phyloP scores from a whole-genome alignment of 345 rosid genomes.

The Eutrema heterophyllum region DNA sequence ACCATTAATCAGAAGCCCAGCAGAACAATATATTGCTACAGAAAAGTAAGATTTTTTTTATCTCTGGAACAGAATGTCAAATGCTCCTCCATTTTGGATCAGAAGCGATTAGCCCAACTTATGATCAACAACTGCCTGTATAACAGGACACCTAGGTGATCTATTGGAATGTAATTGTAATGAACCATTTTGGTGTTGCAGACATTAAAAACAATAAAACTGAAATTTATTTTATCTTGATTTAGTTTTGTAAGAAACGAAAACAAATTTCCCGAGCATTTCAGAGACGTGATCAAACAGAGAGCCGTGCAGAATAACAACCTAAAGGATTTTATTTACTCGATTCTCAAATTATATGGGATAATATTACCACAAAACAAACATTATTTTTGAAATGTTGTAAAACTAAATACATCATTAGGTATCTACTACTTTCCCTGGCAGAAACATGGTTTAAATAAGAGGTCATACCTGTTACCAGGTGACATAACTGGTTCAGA shows the following conservation, averaged over 20 bases:
- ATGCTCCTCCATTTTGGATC: not conserved
- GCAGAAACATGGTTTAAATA: not conserved
- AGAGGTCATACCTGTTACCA: slow-evolving; percentile 44
- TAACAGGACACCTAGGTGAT: not conserved
- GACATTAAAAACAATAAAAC: not conserved
- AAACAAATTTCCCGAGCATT: not conserved
- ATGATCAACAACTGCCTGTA: not conserved
- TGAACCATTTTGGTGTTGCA: not conserved
- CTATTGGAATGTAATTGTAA: not conserved
- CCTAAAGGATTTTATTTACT: not conserved
- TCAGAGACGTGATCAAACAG: not conserved
- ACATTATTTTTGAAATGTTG: not conserved
- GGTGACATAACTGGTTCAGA: slow-evolving; percentile 27
- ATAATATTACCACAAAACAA: not conserved
- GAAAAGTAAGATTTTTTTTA: not conserved
- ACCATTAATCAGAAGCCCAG: not conserved
- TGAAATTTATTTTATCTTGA: not conserved
- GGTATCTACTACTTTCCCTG: not conserved
- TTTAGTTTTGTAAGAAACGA: not conserved
- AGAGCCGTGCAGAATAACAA: not conserved
- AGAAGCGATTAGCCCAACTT: not conserved
- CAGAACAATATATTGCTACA: too few relatives aligned
- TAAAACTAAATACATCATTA: not conserved
- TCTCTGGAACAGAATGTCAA: not conserved
- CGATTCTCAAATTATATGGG: not conserved